Conservation (phyloP, 345 rosid genomes). For the Moricandia moricandioides region DNA sequence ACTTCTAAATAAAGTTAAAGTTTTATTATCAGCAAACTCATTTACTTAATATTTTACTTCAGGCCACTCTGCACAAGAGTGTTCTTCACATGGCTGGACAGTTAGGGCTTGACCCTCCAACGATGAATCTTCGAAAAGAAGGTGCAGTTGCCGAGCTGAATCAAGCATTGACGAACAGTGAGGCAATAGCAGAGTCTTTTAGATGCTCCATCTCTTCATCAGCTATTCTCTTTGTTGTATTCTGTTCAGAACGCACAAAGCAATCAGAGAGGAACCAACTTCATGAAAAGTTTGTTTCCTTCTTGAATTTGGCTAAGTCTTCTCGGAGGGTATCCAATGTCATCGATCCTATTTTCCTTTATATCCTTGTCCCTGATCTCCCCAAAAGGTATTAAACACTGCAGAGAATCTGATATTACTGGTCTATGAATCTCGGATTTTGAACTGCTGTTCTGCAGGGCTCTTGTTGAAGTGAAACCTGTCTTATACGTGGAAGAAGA, state of each 20-base stretch:
- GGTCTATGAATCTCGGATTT: neutral
- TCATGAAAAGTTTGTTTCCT: constrained; percentile 56
- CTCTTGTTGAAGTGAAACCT: constrained; percentile 90
- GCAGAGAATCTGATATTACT: neutral
- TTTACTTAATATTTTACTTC: constrained; percentile 1
- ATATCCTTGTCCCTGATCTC: constrained; percentile 75
- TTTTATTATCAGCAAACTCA: constrained; percentile 1
- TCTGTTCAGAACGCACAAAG: constrained; percentile 60
- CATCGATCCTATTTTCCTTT: constrained; percentile 59
- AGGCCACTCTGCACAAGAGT: constrained; percentile 90
- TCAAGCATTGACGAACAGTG: constrained; percentile 83
- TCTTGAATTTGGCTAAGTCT: constrained; percentile 48
- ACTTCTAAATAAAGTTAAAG: neutral
- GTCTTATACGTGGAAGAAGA: constrained; percentile 57
- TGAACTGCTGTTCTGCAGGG: constrained; percentile 49
- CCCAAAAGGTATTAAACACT: constrained; percentile 74
- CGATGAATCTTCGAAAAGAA: constrained; percentile 64
- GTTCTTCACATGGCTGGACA: constrained; percentile 96
- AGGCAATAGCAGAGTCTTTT: constrained; percentile 82
- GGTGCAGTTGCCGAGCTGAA: constrained; percentile 69
- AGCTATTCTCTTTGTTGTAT: constrained; percentile 58
- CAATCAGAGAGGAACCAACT: constrained; percentile 56
- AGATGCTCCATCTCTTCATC: constrained; percentile 69
- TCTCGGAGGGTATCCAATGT: constrained; percentile 32
- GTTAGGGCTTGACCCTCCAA: constrained; percentile 89